These are phyloP conservation scores for Nitzschia sp. DNA, from an alignment of 108 stramenopile genomes.

Conservation along the genomic window DNA sequence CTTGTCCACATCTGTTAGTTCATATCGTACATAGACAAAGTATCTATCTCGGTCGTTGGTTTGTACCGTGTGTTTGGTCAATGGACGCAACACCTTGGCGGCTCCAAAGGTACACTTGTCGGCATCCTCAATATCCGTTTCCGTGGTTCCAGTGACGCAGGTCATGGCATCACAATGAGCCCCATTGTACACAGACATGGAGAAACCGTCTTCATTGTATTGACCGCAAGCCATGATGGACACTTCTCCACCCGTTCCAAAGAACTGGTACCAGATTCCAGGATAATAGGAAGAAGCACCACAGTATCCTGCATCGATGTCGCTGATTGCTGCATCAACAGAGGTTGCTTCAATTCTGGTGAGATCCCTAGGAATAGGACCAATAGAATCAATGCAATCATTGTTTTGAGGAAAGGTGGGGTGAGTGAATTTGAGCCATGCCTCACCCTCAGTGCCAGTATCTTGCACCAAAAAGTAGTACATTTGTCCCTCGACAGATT, in stretches of 20 bases:
- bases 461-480: conserved; percentile 36
- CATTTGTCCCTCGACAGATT: conserved; percentile 1
- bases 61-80: conserved; percentile 20
- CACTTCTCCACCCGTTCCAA: conserved; percentile 31
- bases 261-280: conserved; percentile 41
- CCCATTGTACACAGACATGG: conserved; percentile 32
- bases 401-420: conserved; percentile 32
- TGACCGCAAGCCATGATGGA: conserved; percentile 26
- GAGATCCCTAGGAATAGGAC: conserved; percentile 35
- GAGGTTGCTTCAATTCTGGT: conserved; percentile 12
- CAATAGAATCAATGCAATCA: conserved; percentile 32
- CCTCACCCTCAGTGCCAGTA: conserved; percentile 6
- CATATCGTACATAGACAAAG: conserved; percentile 32
- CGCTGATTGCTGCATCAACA: conserved; percentile 14
- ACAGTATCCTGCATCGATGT: conserved; percentile 22
- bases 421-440: conserved; percentile 26
- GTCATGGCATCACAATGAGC: conserved; percentile 21
- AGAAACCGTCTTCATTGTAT: conserved; percentile 35
- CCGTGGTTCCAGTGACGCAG: conserved; percentile 25
- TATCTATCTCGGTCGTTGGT: conserved; percentile 34
- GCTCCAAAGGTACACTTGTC: conserved; percentile 24
- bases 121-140: conserved; percentile 2
- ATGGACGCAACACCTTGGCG: conserved; percentile 11
- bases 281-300: conserved; percentile 23
- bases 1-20: conserved; percentile 14